phyloP scores from a whole-genome alignment of 768 basidiomycete species.

The Dendrothele bispora region DNA sequence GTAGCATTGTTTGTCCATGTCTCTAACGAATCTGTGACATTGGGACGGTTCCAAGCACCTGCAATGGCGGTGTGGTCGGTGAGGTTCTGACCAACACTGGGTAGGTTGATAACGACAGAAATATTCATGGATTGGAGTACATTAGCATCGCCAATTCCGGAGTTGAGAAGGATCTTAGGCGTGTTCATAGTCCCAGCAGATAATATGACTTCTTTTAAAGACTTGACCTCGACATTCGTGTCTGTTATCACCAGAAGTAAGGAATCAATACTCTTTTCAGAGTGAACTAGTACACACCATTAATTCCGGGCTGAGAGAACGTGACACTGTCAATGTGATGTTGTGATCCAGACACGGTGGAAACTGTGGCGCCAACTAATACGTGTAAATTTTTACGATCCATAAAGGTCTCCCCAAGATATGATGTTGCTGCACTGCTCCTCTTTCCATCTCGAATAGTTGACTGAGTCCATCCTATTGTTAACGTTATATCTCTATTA shows the following conservation, averaged over 20 bases:
- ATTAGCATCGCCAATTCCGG: conserved; percentile 25
- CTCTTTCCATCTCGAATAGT: not conserved
- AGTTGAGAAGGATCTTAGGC: conserved; percentile 20
- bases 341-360: too few relatives aligned
- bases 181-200: conserved; percentile 22
- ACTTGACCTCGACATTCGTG: conserved; percentile 2
- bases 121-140: conserved; percentile 13
- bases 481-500: too few relatives aligned
- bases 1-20: too few relatives aligned
- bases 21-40: too few relatives aligned
- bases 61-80: conserved; percentile 18
- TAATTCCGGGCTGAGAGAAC: too few relatives aligned
- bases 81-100: conserved; percentile 22
- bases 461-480: not conserved
- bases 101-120: conserved; percentile 14
- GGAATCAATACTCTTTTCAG: too few relatives aligned
- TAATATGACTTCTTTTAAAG: conserved; percentile 21
- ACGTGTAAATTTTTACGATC: not conserved
- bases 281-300: too few relatives aligned
- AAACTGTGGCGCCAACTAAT: not conserved
- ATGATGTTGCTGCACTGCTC: not conserved
- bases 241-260: too few relatives aligned
- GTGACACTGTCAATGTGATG: too few relatives aligned
- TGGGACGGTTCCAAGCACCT: too few relatives aligned
- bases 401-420: not conserved